These are phyloP conservation scores for Magnusiomyces paraingens DNA, from an alignment of 1,139 yeast genomes.

Conservation along the genomic window DNA sequence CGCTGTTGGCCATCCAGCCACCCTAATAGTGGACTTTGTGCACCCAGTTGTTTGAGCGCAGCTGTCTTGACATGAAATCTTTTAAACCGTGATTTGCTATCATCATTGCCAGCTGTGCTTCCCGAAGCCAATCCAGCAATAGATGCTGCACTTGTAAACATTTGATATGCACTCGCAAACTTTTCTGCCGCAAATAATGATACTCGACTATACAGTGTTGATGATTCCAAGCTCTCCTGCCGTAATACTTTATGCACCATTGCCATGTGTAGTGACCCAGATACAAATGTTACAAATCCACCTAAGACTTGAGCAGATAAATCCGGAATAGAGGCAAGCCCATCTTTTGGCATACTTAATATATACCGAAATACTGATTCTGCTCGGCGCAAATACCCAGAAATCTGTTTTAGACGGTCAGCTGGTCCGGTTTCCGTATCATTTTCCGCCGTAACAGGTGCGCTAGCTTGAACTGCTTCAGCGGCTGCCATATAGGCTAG, in stretches of 20 bases:
- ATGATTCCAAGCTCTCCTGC: conserved; percentile 21
- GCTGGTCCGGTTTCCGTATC: conserved; percentile 14
- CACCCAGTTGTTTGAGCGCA: conserved; percentile 2
- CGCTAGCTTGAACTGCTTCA: conserved; percentile 5
- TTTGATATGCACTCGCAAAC: conserved; percentile 28
- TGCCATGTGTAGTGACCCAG: conserved; percentile 30
- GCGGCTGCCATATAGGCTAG: conserved; percentile 19
- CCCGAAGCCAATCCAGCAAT: too few relatives aligned
- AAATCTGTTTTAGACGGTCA: conserved; percentile 25
- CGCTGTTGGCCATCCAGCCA: conserved; percentile 29
- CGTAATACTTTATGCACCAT: conserved; percentile 26
- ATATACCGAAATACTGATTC: conserved; percentile 27
- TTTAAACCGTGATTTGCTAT: not conserved
- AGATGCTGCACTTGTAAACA: conserved; percentile 7
- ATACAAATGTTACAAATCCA: conserved; percentile 24
- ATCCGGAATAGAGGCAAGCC: conserved; percentile 20
- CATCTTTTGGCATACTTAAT: conserved; percentile 20
- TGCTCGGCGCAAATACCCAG: conserved; percentile 27
- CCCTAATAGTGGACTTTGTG: conserved; percentile 15
- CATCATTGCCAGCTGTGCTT: too few relatives aligned
- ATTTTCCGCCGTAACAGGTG: conserved; percentile 19
- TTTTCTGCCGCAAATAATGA: conserved; percentile 33
- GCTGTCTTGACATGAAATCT: conserved; percentile 4
- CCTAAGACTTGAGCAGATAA: conserved; percentile 25
- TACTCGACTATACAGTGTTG: conserved; percentile 29